Conservation (phyloP, 2,329 filamentous ascomycete species). For the Epichloe brachyelytri region DNA sequence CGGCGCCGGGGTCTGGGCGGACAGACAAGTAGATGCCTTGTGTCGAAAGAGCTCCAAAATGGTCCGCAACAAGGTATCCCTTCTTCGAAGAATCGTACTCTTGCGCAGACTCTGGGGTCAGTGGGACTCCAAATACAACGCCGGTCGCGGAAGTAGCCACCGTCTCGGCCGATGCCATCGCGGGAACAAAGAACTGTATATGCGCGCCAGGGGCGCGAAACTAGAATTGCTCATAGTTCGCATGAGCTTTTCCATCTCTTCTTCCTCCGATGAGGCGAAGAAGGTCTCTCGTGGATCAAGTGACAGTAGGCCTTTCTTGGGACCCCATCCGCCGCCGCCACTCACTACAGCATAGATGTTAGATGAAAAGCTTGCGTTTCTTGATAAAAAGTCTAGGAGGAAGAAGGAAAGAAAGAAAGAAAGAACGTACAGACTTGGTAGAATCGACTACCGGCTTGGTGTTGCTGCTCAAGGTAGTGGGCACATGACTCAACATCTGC, state of each 20-base stretch:
- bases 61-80: conserved; percentile 10
- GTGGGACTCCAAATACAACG: conserved; percentile 22
- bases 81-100: not conserved
- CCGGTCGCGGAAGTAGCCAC: conserved; percentile 7
- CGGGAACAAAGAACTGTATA: conserved; percentile 51
- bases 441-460: conserved; percentile 31
- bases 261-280: conserved; percentile 30
- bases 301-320: conserved; percentile 65
- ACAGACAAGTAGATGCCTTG: conserved; percentile 42
- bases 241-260: conserved; percentile 41
- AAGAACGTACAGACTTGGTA: conserved; percentile 24
- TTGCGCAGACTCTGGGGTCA: conserved; percentile 6
- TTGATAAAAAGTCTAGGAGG: not conserved
- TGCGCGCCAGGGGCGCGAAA: conserved; percentile 50
- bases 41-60: conserved; percentile 52
- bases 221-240: conserved; percentile 32
- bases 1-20: conserved; percentile 4
- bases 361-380: conserved; percentile 4
- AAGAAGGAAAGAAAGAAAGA: not conserved
- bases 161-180: conserved; percentile 15
- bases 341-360: conserved; percentile 37
- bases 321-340: conserved; percentile 75
- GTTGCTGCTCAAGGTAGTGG: conserved; percentile 18
- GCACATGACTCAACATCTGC: conserved; percentile 14
- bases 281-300: conserved; percentile 56